Conservation (phyloP, 768 basidiomycete species). For the Agrocybe praecox region DNA sequence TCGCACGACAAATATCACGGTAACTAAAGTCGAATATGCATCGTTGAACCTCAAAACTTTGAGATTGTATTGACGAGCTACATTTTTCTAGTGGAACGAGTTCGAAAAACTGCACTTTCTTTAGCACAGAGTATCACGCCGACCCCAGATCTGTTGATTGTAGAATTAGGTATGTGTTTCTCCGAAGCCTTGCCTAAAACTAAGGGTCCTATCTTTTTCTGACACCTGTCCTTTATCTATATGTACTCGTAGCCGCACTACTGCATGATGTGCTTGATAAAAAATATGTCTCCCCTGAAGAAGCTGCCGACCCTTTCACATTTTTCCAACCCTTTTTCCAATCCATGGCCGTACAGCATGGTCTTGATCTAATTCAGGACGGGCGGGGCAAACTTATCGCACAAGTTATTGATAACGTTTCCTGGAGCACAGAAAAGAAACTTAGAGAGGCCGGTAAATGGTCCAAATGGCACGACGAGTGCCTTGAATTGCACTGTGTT, state of each 20-base stretch:
- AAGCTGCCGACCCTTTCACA: constrained; percentile 61
- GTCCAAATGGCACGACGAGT: constrained; percentile 69
- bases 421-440: constrained; percentile 83
- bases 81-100: constrained; percentile 68
- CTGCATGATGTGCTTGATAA: constrained; percentile 89
- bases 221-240: constrained; percentile 9
- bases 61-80: not conserved
- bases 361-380: constrained; percentile 59
- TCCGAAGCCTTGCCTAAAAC: not conserved
- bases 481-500: constrained; percentile 78
- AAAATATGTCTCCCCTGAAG: constrained; percentile 68
- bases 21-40: constrained; percentile 31
- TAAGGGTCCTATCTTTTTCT: constrained; percentile 8
- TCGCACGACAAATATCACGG: constrained; percentile 84
- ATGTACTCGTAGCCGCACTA: constrained; percentile 60
- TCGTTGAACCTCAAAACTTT: not conserved
- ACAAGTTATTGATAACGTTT: constrained; percentile 75
- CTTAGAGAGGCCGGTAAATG: constrained; percentile 56
- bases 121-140: constrained; percentile 55
- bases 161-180: constrained; percentile 63
- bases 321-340: constrained; percentile 72
- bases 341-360: constrained; percentile 40
- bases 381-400: constrained; percentile 59
- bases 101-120: constrained; percentile 73
- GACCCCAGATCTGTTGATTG: constrained; percentile 68